Base-by-base conservation (phyloP, 78 protist species). In the Speleostelium caveatum region DNA sequence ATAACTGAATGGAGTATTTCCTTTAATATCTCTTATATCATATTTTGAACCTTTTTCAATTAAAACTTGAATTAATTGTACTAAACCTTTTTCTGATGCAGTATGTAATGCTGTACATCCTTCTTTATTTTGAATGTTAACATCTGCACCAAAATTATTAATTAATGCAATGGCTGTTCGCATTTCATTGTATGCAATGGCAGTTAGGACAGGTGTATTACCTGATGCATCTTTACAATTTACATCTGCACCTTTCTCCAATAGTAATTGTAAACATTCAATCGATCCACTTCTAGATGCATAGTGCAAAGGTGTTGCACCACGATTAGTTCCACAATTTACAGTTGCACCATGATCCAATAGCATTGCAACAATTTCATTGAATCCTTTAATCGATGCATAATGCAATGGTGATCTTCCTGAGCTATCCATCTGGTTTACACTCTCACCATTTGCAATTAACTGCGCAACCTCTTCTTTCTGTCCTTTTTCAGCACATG, bases 241-340 rank as follows among this genome's bases (percentile, higher is more conserved):
- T 17, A 83, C 73, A 59, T 83, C 79, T 4, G 80, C 91, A 42
- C 71, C 71, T 59, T 69, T 55, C 7, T 83, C 91, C 12, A 83
- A 61, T 21, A 83, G 51, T 24, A 83, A 36, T 33, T 49, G 26
- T 2, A 83, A 22, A 45, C 91, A 83, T 58, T 68, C 79, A 5
- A 69, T 56, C 3, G 33, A 26, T 32, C 68, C 91, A 39, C 73
- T 41, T 41, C 91, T 53, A 30, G 73, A 22, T 26, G 80, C 79
- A 69, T 83, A 83, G 30, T 83, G 91, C 6, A 83, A 49, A 33
- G 91, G 91, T 28, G 79, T 83, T 3, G 91, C 91, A 32, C 91
- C 91, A 42, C 79, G 78, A 41, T 51, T 38, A 5, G 91, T 83
- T n/a, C 33, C 24, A 42, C 79, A 83, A 45, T 83, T 69, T 24